These are phyloP conservation scores for Zalaria sp. DNA, from an alignment of 2,329 filamentous ascomycete genomes.

Conservation along the genomic window DNA sequence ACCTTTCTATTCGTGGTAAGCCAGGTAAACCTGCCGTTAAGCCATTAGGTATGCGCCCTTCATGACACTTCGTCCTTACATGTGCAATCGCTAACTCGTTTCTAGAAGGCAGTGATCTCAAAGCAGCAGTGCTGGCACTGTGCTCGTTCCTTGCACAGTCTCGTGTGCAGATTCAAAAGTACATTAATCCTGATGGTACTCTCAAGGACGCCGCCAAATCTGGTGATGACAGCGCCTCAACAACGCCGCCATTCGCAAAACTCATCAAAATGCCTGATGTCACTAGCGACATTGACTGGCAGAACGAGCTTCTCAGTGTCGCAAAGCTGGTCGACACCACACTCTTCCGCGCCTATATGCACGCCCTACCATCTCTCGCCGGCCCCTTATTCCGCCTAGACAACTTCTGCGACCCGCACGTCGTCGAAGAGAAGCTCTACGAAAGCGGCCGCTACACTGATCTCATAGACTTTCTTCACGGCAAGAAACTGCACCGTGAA, in stretches of 20 bases:
- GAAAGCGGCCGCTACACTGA: constrained; percentile 83
- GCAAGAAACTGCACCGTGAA: constrained; percentile 82
- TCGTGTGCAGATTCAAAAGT: constrained; percentile 48
- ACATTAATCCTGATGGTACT: constrained; percentile 43
- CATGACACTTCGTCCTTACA: background rate
- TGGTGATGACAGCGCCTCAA: constrained; percentile 11
- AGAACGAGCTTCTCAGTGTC: constrained; percentile 57
- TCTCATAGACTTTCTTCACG: constrained; percentile 92
- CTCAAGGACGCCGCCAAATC: constrained; percentile 28
- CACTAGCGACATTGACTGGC: constrained; percentile 41
- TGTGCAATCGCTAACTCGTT: background rate
- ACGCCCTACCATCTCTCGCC: constrained; percentile 69
- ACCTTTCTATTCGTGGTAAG: constrained; percentile 36
- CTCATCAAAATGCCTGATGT: constrained; percentile 20
- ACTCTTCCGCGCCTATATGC: constrained; percentile 90
- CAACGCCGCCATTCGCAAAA: constrained; percentile 28
- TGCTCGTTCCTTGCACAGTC: constrained; percentile 82
- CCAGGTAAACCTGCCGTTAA: constrained; percentile 36
- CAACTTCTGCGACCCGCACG: constrained; percentile 92
- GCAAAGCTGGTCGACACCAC: constrained; percentile 86
- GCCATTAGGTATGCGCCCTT: constrained; percentile 15
- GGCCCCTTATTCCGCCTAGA: constrained; percentile 86
- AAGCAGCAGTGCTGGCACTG: constrained; percentile 65
- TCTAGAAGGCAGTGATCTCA: constrained; percentile 70
- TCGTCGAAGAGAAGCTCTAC: constrained; percentile 84